Base-by-base conservation (phyloP, 768 basidiomycete species). In the Glaciozyma antarctica region DNA sequence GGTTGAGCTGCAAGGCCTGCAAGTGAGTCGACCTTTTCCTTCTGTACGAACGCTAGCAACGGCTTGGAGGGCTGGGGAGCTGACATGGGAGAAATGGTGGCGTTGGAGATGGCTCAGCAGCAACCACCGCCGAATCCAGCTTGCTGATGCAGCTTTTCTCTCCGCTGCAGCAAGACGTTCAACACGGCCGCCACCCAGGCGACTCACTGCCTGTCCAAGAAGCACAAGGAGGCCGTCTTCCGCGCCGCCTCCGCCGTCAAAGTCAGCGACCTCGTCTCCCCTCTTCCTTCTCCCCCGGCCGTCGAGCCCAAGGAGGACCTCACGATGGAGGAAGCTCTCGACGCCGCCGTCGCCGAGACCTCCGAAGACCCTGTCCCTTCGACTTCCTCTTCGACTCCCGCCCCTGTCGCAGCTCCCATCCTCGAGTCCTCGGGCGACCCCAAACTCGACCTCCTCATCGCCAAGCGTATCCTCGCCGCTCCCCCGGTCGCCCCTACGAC, bases 101-200 rank as follows among this genome's bases (percentile, higher is more conserved):
- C 49, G 49, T n/a, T 51, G 49, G 49, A 51, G n/a, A 51, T 51
- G 19, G 26, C 5, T 12, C 48, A 10, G 9, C 21, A 49, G 48
- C 48, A n/a, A 21, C 48, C n/a, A n/a, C n/a, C n/a, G 16, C 48
- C 32, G 32, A 32, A 9, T 32, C 9, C 53, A 54, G 30, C 26
- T 30, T 34, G 41, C 49, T 65, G 24, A 58, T 26, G 32, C 45
- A 57, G 49, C 47, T 34, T 32, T 30, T 55, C 26, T 19, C 49
- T 3, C 30, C 10, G 48, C n/a, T 53, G 15, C 71, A 97, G 92
- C 69, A 98, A 98, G 80, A 78, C 81, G 0, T 99, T 95, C 76
- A 85, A 87, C 0, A 87, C 89, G 0, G 86, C 90, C 71, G 92
- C 92, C 76, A 88, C 91, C 5, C 92, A 89, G 76, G 80, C 83